Conservation (phyloP, 345 rosid genomes). For the Raphanus sativus region DNA sequence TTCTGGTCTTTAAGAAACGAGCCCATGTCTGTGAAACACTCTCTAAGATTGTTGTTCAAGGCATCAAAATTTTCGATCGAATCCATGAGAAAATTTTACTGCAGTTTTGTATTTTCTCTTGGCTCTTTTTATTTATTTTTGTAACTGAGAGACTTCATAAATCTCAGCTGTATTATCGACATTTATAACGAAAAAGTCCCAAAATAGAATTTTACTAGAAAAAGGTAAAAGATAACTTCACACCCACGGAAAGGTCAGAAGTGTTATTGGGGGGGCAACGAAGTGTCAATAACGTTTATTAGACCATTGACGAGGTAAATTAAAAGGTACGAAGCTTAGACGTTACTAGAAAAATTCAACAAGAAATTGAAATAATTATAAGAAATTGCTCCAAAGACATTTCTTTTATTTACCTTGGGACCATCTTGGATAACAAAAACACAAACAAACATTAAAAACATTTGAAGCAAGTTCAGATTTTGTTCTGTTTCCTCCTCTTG, state of each 20-base stretch:
- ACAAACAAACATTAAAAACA: not conserved
- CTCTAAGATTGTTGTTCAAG: constrained; percentile 33
- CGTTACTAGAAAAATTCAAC: no score
- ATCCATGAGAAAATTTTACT: not conserved
- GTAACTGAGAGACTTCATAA: not conserved
- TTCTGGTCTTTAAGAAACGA: constrained; percentile 56
- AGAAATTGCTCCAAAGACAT: not conserved
- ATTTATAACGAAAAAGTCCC: not conserved
- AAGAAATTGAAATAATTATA: not conserved
- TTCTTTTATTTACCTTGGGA: not conserved
- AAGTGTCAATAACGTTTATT: not conserved
- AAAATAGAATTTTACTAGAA: not conserved
- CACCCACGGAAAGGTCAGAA: not conserved
- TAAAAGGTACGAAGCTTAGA: no score
- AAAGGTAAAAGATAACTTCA: not conserved
- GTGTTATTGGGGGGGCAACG: not conserved
- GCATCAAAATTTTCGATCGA: constrained; percentile 43
- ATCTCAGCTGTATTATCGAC: not conserved
- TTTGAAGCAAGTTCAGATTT: not conserved
- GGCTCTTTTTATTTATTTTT: not conserved
- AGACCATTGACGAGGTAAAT: no score
- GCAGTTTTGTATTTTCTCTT: not conserved
- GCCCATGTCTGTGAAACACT: constrained; percentile 55
- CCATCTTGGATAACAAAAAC: not conserved
- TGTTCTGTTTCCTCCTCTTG: constrained; percentile 15